A percentile compares a stretch with the other conserved stretches of the same genome.
Evolutionary conservation across 192 early-diverging fungal genomes (phyloP).

Genomic region (Mortierella hygrophila): DNA sequence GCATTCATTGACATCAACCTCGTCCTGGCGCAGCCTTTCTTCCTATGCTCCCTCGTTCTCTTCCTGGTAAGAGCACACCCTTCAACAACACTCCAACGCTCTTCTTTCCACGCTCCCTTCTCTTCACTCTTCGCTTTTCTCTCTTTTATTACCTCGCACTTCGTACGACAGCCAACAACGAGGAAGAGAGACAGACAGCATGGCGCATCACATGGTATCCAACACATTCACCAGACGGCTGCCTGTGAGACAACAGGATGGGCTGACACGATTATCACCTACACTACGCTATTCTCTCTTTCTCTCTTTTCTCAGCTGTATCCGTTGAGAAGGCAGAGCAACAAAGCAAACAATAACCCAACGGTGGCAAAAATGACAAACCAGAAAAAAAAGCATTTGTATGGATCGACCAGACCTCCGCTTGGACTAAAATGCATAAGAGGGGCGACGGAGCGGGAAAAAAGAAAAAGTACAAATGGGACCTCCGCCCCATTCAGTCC

Average conservation of each 20-base stretch:
- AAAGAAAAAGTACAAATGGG: not conserved
- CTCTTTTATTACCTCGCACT: not conserved
- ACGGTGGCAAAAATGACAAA: not conserved
- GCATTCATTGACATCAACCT: slow-evolving; percentile 13
- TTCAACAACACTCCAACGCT: not conserved
- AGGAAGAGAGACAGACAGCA: no score
- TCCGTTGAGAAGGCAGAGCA: no score
- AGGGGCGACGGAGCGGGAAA: not conserved
- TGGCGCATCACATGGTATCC: not conserved
- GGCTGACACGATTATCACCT: no score
- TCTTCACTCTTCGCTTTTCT: not conserved
- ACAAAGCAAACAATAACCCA: not conserved
- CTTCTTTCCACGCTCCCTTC: not conserved
- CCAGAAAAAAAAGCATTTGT: not conserved
- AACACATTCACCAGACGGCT: no score
- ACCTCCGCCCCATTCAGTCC: not conserved
- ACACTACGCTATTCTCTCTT: no score
- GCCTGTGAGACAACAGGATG: no score
- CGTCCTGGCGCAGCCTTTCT: slow-evolving; percentile 49
- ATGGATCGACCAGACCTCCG: not conserved
- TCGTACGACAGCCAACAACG: not conserved
- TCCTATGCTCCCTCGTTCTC: slow-evolving; percentile 45
- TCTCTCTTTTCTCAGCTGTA: no score
- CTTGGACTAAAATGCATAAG: not conserved
- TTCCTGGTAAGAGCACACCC: slow-evolving; percentile 24